phyloP scores from a whole-genome alignment of 306 rosid genomes.

The Chamaecrista fasciculata region DNA sequence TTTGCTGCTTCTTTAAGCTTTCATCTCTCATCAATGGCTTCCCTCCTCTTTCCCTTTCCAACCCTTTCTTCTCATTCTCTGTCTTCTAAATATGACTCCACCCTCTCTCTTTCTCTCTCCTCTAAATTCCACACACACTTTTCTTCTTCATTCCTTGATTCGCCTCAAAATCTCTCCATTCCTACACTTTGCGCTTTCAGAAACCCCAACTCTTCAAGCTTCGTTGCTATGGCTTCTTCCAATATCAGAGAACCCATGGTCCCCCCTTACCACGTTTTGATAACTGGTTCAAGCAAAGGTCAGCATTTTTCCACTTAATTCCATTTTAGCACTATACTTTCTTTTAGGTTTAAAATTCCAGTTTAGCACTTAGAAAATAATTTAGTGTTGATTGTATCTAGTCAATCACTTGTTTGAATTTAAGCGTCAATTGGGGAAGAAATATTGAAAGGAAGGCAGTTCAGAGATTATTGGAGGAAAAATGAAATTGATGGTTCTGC shows the following conservation, averaged over 20 bases:
- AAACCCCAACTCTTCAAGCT: conserved; percentile 8
- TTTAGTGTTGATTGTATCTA: too few species aligned
- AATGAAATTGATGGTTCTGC: too few species aligned
- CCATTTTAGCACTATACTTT: too few species aligned
- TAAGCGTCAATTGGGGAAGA: too few species aligned
- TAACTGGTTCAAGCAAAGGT: conserved; percentile 94
- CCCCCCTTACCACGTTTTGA: conserved; percentile 85
- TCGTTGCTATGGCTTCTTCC: conserved; percentile 29
- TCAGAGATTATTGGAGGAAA: not conserved
- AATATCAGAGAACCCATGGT: conserved; percentile 43
- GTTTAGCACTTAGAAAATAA: too few species aligned
- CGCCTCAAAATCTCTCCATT: conserved; percentile 30
- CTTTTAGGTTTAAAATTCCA: too few species aligned
- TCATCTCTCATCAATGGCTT: conserved; percentile 26
- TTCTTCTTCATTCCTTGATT: conserved; percentile 28
- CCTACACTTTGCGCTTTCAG: conserved; percentile 4
- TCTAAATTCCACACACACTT: conserved; percentile 13
- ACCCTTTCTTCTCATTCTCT: conserved; percentile 16
- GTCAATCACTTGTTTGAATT: not conserved
- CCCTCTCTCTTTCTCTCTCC: not conserved
- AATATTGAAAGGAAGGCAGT: not conserved
- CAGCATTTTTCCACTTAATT: not conserved
- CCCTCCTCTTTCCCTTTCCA: conserved; percentile 4
- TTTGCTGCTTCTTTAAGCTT: not conserved
- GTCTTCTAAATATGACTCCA: not conserved